A percentile compares a stretch with the other conserved stretches of the same genome.
Evolutionary conservation across 202 grass and related monocot species (phyloP).

Genomic region (Cymbopogon flexuosus): DNA sequence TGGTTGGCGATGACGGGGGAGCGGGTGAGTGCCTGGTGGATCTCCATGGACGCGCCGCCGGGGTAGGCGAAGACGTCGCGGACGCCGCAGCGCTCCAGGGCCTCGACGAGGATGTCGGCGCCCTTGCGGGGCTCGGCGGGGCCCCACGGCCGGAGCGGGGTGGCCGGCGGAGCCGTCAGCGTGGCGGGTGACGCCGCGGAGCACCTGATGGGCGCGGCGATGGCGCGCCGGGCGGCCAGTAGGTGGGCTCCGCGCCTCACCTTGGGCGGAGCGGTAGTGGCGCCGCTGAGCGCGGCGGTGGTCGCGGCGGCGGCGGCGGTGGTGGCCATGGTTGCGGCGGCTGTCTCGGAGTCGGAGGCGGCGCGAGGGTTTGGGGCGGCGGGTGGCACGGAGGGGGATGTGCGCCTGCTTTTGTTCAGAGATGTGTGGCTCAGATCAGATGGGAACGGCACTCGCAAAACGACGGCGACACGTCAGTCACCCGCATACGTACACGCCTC

Average conservation of each 20-base stretch:
- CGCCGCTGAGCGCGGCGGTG: neutral
- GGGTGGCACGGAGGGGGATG: neutral
- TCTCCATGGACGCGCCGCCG: slow-evolving; percentile 95
- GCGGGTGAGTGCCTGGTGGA: slow-evolving; percentile 98
- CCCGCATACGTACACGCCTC: neutral
- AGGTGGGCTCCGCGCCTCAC: neutral
- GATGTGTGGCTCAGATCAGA: slow-evolving; percentile 32
- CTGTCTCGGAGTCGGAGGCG: slow-evolving; percentile 5
- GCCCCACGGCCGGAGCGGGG: slow-evolving; percentile 35
- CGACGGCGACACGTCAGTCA: neutral
- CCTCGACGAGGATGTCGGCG: slow-evolving; percentile 85
- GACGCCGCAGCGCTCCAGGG: slow-evolving; percentile 74
- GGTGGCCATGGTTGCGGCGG: slow-evolving; percentile 38
- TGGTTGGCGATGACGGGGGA: slow-evolving; percentile 80
- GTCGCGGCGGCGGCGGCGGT: neutral
- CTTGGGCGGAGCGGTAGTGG: slow-evolving; percentile 1
- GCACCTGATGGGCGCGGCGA: slow-evolving; percentile 27
- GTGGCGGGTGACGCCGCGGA: neutral
- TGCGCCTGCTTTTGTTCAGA: slow-evolving; percentile 2
- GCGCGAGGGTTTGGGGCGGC: slow-evolving; percentile 25
- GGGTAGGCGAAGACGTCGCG: slow-evolving; percentile 85
- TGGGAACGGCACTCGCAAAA: neutral
- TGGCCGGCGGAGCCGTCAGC: slow-evolving; percentile 10
- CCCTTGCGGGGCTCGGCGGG: slow-evolving; percentile 69
- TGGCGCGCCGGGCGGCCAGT: neutral